Evolutionary conservation across 345 rosid species (phyloP), one percentile per base, ranked within the genome.

Genomic region (Diplotaxis tenuifolia): DNA sequence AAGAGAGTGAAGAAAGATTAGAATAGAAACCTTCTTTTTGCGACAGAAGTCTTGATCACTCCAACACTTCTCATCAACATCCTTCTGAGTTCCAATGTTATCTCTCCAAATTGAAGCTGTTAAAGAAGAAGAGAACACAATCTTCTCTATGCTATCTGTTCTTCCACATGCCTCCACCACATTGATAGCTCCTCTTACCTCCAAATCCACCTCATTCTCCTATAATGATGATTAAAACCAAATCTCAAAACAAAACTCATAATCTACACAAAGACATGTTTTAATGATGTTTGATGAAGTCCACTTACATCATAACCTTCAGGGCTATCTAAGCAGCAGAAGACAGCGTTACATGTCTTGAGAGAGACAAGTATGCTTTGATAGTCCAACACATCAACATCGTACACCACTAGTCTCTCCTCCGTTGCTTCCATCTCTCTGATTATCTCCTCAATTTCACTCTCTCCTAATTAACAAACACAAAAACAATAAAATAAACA

Each of bases 101-200:
- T 92, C 95, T 77, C 84, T 86, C 98, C 96, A 92, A 15, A 90
- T 81, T 0, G 90, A 93, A n/a, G 96, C 98, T 9, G 91, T 84
- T 32, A 90, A 76, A 7, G 96, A 90, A 69, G 93, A 90, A 73
- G 75, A 83, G 72, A 86, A 88, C 23, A 92, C 89, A 45, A 90
- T 66, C 76, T 90, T 92, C 10, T 86, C 83, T 20, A 88, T 76
- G 16, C 63, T 76, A n/a, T 84, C 84, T 31, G 91, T 92, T 61
- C 88, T 91, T 15, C 91, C 97, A 62, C 96, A 86, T 9, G 97
- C 96, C 79, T 92, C 96, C 62, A 90, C 87, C 50, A 86, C 87
- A 75, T 92, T 90, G 65, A 88, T 88, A n/a, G 88, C 95, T 77
- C 93, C 95, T 72, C 95, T 86, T 21, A 85, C 93, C 71, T 92